Evolutionary conservation across 148 eudicot species (phyloP), one percentile per base, ranked within the genome.

Genomic region (Silene latifolia): DNA sequence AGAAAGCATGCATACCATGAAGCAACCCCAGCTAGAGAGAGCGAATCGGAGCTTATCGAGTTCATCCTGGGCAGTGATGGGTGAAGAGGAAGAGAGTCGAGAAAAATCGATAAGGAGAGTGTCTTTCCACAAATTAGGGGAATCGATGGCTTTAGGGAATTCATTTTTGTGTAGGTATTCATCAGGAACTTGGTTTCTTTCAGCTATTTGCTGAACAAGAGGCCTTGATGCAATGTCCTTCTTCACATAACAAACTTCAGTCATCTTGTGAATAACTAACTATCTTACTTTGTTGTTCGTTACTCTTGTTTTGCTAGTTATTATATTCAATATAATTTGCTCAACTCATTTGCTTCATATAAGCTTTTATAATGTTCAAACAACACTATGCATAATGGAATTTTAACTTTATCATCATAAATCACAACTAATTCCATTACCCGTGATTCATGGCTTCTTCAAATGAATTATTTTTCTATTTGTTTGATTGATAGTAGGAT

Each of bases 11-110:
- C 53, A 42, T 39, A 68, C 72, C 72, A 42, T 11, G 53, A 68
- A 46, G 17, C 56, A 68, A 20, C 72, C 72, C 72, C 72, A 68
- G 7, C 13, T 68, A 1, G 72, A 44, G 57, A 68, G 72, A 47
- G 27, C 57, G 46, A 47, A 68, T 10, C 27, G 57, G 57, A 68
- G 25, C 18, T 68, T 68, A 17, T 27, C 29, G 12, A 44, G 12
- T 13, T 68, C 72, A 46, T 2, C 72, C 3, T 68, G 1, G 18
- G 23, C 72, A 35, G 6, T 35, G 18, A 18, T 47, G 1, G 72
- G 25, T 4, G 72, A 46, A 15, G 53, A 20, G 1, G 56, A 68
- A 19, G 32, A 68, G 17, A 68, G 72, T 14, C 21, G 72, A 46
- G 72, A 21, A 4, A 47, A 14, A 11, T 68, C 72, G 25, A 68